Base-by-base conservation (phyloP, 352 stramenopile genomes). In the Phytophthora cajani region DNA sequence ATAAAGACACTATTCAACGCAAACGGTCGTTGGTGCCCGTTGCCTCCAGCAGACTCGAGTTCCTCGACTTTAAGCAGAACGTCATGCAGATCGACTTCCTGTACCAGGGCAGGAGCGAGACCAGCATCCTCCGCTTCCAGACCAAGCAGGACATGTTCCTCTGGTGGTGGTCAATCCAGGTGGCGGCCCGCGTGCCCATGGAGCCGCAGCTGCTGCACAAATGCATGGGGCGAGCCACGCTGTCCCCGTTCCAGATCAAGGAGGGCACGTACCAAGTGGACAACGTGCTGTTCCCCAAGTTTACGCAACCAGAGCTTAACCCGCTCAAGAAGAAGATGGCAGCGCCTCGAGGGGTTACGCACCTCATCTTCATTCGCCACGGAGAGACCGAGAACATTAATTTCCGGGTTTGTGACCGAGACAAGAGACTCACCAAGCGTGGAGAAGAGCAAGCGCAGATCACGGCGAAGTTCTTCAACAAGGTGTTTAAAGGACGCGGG, bases 331-430 rank as follows among this genome's bases (percentile, higher is more conserved):
- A 76, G 52, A 69, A 54, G 17, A 30, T 58, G 32, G 25, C 71
- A 10, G 25, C 21, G 19, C 56, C 64, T 64, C 47, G 58, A 57
- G 77, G 81, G 16, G 73, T 92, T 16, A 86, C 82, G 10, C 87
- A 90, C 49, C 32, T 94, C 23, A 75, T 94, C 32, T 84, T 95
- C 30, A 74, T 95, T 52, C 86, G 88, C 10, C 88, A 95, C 33
- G 88, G 77, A 32, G 88, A 95, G 66, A 82, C 84, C 0, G 81
- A 94, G 59, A 95, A 95, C 67, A 93, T 94, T n/a, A 87, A 94
- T 53, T 95, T 95, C 49, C 73, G 83, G 21, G 85, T 93, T 2
- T 75, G 74, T 16, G 88, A 95, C 60, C 77, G 77, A 23, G 86
- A 95, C 51, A 95, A 95, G 63, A 79, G 72, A 47, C 71, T 95